Evolutionary conservation across 805 yeast species (phyloP), one percentile per base, ranked within the genome.

Genomic region (Schizosaccharomyces octosporus): DNA sequence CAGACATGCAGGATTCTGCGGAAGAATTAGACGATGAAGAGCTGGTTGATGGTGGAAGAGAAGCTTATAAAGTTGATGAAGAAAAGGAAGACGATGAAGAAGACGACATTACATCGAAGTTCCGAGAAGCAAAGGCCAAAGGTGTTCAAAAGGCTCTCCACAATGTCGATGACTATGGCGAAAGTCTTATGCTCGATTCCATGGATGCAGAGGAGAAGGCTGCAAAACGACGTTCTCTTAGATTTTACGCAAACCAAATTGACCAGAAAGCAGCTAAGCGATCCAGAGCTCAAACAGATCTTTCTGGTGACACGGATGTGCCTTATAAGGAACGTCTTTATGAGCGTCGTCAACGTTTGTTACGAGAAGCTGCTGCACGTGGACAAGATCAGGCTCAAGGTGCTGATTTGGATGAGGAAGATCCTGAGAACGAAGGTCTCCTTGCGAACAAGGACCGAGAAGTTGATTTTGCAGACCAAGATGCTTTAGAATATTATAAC

Each of bases 171-270:
- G 93, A 84, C 70, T 83, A 74, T 68, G 76, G 80, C n/a, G 95
- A 87, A 68, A 75, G 70, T 15, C 64, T 81, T 36, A 81, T 78
- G 42, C 78, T 85, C 55, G 94, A 85, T 60, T 93, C 81, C 32
- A 82, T 87, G 59, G 97, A 93, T 72, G 77, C 79, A 57, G 95
- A 87, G 68, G 97, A 88, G 63, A 90, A 89, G 74, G 80, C 78
- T 63, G 79, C 82, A 24, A 81, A 94, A 67, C 85, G 83, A 75
- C 81, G 80, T 69, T 79, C 95, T 1, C 79, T 93, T 67, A 82
- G 97, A 64, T 93, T 93, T 81, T 93, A 93, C 77, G 93, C 98
- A 1, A 86, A 97, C 63, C 89, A 90, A 72, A 89, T 93, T 71
- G 96, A 88, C 71, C 95, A 89, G 73, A 83, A 83, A 61, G 60